Base-by-base conservation (phyloP, 331 rosid species). In the Pyrus hybrid region DNA sequence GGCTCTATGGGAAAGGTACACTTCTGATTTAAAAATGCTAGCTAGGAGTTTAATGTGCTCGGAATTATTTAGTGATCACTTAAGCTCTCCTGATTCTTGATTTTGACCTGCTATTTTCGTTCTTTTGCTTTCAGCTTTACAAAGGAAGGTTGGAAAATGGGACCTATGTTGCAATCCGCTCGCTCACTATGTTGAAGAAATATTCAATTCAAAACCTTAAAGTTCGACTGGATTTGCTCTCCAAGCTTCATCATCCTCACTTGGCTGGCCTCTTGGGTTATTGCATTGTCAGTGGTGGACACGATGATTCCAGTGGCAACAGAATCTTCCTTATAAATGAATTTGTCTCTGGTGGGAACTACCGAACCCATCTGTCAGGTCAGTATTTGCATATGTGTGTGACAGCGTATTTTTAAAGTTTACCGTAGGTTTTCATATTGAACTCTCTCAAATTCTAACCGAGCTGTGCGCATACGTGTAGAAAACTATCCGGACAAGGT, bases 231-330 rank as follows among this genome's bases (percentile, higher is more conserved):
- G 97, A 93, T 71, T 82, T 86, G 41, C 94, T 93, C 75, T 84
- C 98, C 33, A 93, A 88, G 87, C 91, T 93, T 90, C 94, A 85
- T 76, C 96, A 91, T 82, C 98, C 97, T 29, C 90, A 91, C 85
- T 82, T 93, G 87, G 98, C 91, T 72, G 70, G 86, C 86, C 86
- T 93, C 57, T 82, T 93, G 80, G 98, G 98, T 69, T 87, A 93
- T 70, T 88, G 97, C 80, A 85, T 92, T 25, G 89, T 83, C 73
- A 74, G 75, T 75, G 79, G 83, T 12, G 89, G 85, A 76, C 88
- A 79, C 79, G 91, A 91, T 47, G 86, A 86, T 77, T 78, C 79
- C 60, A 80, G 75, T 78, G 69, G 77, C 80, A 70, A 56, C 77
- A 84, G 87, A 80, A 85, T 90, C 78, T 83, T 84, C 81, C 96